Evolutionary conservation across 2,329 filamentous ascomycete genomes (phyloP), one percentile per base, ranked within the genome.

Genomic region (Calycina marina): DNA sequence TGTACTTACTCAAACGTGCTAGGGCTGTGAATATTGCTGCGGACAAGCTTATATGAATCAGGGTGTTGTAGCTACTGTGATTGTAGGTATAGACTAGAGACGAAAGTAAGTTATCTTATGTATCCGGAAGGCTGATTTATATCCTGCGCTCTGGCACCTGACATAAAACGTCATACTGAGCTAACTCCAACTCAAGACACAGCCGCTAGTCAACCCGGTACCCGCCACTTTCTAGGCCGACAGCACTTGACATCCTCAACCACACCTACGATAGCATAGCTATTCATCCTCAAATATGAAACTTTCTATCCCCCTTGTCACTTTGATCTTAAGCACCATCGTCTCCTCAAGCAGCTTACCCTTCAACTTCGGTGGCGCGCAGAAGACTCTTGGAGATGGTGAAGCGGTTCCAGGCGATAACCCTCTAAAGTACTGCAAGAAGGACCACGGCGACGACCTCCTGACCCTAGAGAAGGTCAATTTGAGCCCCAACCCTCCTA

Each of bases 401-500:
- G 59, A 69, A 12, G 20, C 28, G 2, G 41, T 52, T 28, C 62
- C 55, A 68, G 75, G 90, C 54, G 65, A 88, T 31, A 93, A 88
- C 52, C 88, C 90, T 17, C 67, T 98, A 38, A 63, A 73, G 51
- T 82, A 80, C 59, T 98, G 90, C 55, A 40, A 45, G 17, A 60
- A 62, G 37, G 67, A 81, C 40, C 80, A 82, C 36, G 57, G 58
- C 30, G 56, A 72, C 31, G 74, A 94, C 54, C 68, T 86, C 36
- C 62, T 94, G 45, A 60, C 62, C 26, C 85, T 98, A 49, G 64
- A 85, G 42, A 70, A 69, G 28, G 84, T 96, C 35, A 76, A 94
- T 49, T 59, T 98, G 36, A 52, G 57, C 20, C 90, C 90, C 10
- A 96, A 94, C 57, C 90, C 88, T 38, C 90, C 90, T 32, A 10